A percentile compares a stretch with the other conserved stretches of the same genome.
Conservation (phyloP, 164 flowering plant species). For the Chimonanthus salicifolius region DNA sequence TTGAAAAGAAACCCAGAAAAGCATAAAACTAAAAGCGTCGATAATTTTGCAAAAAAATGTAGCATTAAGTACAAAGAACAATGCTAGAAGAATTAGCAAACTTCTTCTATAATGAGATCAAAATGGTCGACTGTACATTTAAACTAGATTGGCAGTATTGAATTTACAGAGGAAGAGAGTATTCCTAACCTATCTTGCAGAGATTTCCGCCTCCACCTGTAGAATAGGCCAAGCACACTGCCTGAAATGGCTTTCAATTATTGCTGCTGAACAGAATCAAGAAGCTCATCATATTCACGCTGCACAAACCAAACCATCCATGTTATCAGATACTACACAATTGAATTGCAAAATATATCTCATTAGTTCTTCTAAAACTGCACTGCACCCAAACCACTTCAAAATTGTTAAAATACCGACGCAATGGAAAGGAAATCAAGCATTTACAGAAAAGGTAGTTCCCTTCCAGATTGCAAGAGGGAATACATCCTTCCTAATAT, state of each 20-base stretch:
- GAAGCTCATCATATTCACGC: constrained; percentile 44
- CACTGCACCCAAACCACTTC: too few relatives aligned
- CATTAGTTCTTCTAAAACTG: neutral
- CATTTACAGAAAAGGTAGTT: neutral
- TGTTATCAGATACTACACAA: neutral
- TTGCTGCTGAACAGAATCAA: constrained; percentile 10
- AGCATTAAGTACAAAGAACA: too few relatives aligned
- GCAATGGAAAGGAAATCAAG: neutral
- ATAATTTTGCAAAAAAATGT: too few relatives aligned
- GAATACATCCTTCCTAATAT: too few relatives aligned
- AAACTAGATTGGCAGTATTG: neutral
- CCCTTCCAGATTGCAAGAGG: too few relatives aligned
- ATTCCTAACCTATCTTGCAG: neutral
- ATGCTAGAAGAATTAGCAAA: too few relatives aligned
- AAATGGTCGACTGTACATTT: constrained; percentile 1
- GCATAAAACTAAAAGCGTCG: too few relatives aligned
- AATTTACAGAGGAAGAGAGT: neutral
- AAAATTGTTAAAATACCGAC: too few relatives aligned
- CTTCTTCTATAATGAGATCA: neutral
- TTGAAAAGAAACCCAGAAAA: too few relatives aligned
- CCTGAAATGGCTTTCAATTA: neutral
- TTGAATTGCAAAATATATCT: neutral
- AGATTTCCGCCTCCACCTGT: neutral
- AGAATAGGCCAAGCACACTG: neutral
- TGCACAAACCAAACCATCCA: constrained; percentile 21